Evolutionary conservation across 1,284 basidiomycete genomes (phyloP).

Genomic region (Microbotryum saponariae): DNA sequence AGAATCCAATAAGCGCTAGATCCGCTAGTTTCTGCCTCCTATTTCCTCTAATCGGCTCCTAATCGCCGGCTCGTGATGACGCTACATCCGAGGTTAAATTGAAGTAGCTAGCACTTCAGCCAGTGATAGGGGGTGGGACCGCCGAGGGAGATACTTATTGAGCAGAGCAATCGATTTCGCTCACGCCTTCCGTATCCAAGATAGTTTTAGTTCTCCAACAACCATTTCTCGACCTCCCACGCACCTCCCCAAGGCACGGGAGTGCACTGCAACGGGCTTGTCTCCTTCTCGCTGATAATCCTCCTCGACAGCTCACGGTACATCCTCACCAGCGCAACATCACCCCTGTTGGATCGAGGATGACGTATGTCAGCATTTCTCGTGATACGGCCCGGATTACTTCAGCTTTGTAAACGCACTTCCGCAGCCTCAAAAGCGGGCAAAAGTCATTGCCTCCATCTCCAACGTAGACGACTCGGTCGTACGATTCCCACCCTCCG

Average conservation of each 20-base stretch:
- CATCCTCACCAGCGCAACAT: constrained; percentile 66
- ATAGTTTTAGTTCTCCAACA: constrained; percentile 37
- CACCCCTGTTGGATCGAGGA: constrained; percentile 50
- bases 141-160: too few relatives aligned
- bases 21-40: too few relatives aligned
- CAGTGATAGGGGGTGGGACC: too few relatives aligned
- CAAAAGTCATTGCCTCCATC: constrained; percentile 96
- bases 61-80: too few relatives aligned
- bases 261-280: constrained; percentile 57
- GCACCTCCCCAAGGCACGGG: constrained; percentile 81
- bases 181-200: too few relatives aligned
- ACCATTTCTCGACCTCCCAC: constrained; percentile 85
- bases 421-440: constrained; percentile 70
- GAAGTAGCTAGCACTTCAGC: too few relatives aligned
- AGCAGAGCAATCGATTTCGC: too few relatives aligned
- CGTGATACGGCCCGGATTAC: not conserved
- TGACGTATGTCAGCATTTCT: not conserved
- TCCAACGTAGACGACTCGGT: constrained; percentile 82
- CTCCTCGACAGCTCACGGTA: constrained; percentile 66
- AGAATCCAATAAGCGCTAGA: too few relatives aligned
- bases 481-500: constrained; percentile 53
- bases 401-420: constrained; percentile 46
- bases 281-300: constrained; percentile 58
- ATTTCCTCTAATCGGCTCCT: too few relatives aligned
- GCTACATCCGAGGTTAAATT: too few relatives aligned